Evolutionary conservation across 1,284 basidiomycete species (phyloP).

Genomic region (Microbotryum silenes-acaulis): DNA sequence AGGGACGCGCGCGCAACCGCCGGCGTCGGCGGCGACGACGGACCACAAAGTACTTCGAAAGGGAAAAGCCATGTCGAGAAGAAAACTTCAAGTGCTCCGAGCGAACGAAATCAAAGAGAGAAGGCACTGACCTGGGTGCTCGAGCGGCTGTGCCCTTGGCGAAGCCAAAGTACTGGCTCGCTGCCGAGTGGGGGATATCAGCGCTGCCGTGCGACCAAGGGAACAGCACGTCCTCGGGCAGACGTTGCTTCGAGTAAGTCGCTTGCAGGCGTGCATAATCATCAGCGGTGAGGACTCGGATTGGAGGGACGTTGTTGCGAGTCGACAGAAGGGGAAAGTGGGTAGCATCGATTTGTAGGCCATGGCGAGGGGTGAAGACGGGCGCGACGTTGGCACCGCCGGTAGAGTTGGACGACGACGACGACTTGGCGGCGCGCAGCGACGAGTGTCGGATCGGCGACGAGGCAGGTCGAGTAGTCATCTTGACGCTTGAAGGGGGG

Average conservation of each 20-base stretch:
- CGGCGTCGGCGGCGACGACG: neutral
- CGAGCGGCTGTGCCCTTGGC: conserved; percentile 37
- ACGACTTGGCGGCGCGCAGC: no score
- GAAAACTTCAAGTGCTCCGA: neutral
- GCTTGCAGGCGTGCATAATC: conserved; percentile 58
- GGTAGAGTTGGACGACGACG: no score
- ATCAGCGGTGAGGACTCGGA: conserved; percentile 51
- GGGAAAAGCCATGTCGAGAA: conserved; percentile 2
- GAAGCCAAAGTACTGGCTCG: conserved; percentile 64
- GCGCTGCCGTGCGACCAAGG: conserved; percentile 71
- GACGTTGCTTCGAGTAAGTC: conserved; percentile 56
- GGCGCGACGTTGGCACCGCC: no score
- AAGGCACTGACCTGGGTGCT: conserved; percentile 30
- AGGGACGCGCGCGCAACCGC: neutral
- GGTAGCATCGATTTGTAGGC: conserved; percentile 8
- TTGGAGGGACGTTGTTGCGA: conserved; percentile 14
- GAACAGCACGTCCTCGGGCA: conserved; percentile 68
- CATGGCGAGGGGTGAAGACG: neutral
- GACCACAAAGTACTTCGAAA: neutral
- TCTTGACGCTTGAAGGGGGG: no score
- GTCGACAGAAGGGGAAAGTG: conserved; percentile 18
- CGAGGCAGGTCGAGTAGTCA: no score
- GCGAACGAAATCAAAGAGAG: conserved; percentile 22
- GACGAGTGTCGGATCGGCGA: no score
- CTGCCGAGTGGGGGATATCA: conserved; percentile 65